phyloP scores from a whole-genome alignment of 768 basidiomycete species.

The Tylopilus intermedius region DNA sequence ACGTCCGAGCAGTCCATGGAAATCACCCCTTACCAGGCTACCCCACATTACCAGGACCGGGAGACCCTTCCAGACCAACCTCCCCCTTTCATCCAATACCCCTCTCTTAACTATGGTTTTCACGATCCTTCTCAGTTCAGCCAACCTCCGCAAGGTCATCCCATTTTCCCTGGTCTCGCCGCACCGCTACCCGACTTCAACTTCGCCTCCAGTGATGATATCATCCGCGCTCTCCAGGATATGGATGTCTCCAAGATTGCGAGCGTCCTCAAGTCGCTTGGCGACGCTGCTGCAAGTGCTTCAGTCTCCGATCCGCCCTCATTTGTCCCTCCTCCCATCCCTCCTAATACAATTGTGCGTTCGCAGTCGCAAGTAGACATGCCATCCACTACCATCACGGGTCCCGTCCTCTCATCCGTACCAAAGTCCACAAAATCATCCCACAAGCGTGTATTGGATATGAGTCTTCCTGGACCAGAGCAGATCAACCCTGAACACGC shows the following conservation, averaged over 20 bases:
- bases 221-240: conserved; percentile 67
- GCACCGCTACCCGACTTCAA: conserved; percentile 33
- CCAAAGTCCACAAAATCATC: conserved; percentile 32
- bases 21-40: conserved; percentile 25
- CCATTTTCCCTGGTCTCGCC: conserved; percentile 20
- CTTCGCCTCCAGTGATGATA: conserved; percentile 62
- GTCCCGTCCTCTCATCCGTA: conserved; percentile 38
- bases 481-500: conserved; percentile 54
- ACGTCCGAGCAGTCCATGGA: conserved; percentile 35
- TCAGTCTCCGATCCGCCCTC: conserved; percentile 20
- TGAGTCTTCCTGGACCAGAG: conserved; percentile 39
- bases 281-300: conserved; percentile 48
- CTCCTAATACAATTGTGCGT: conserved; percentile 25
- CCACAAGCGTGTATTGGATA: conserved; percentile 39
- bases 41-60: conserved; percentile 33
- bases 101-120: conserved; percentile 28
- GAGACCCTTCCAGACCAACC: conserved; percentile 27
- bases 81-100: conserved; percentile 27
- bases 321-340: conserved; percentile 19
- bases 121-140: conserved; percentile 26
- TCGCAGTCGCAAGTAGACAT: conserved; percentile 38
- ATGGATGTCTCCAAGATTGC: conserved; percentile 67
- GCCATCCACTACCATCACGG: conserved; percentile 36
- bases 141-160: conserved; percentile 26
- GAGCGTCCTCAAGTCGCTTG: conserved; percentile 58